phyloP scores from a whole-genome alignment of 306 rosid species.

The Mimosa pudica region DNA sequence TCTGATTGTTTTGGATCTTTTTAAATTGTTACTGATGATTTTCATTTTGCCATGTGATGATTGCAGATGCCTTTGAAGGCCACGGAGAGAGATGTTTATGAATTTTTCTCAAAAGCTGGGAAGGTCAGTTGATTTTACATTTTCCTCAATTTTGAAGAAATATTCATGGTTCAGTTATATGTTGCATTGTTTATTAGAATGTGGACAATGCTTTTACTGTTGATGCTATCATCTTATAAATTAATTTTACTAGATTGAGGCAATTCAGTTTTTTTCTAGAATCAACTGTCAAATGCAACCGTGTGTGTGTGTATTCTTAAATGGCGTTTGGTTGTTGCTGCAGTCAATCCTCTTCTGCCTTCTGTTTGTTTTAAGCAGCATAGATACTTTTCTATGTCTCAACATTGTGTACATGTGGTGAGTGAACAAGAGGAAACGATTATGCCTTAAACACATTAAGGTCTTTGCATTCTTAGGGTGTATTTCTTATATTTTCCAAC shows the following conservation, averaged over 20 bases:
- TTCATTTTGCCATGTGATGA: slow-evolving; percentile 39
- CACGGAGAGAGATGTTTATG: slow-evolving; percentile 88
- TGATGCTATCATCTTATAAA: no score
- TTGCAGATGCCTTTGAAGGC: slow-evolving; percentile 97
- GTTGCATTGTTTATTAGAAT: neutral
- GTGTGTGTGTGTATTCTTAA: neutral
- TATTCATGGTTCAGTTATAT: neutral
- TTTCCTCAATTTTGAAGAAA: neutral
- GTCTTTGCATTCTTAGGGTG: slow-evolving; percentile 35
- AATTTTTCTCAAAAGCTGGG: slow-evolving; percentile 95
- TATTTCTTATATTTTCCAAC: slow-evolving; percentile 25
- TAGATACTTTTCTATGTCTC: slow-evolving; percentile 48
- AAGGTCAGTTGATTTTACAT: slow-evolving; percentile 63
- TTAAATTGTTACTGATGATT: slow-evolving; percentile 31
- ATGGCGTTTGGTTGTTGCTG: slow-evolving; percentile 57
- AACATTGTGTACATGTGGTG: slow-evolving; percentile 54
- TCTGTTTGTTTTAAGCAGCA: slow-evolving; percentile 59
- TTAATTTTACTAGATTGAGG: slow-evolving; percentile 3
- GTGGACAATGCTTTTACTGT: no score
- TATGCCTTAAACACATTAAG: slow-evolving; percentile 37
- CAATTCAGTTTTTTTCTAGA: slow-evolving; percentile 20
- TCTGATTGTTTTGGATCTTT: slow-evolving; percentile 12
- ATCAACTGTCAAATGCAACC: slow-evolving; percentile 27
- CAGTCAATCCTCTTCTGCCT: slow-evolving; percentile 52
- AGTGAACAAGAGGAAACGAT: slow-evolving; percentile 43